phyloP scores from a whole-genome alignment of 305 asterid genomes.

The Stenogyne calaminthoides region DNA sequence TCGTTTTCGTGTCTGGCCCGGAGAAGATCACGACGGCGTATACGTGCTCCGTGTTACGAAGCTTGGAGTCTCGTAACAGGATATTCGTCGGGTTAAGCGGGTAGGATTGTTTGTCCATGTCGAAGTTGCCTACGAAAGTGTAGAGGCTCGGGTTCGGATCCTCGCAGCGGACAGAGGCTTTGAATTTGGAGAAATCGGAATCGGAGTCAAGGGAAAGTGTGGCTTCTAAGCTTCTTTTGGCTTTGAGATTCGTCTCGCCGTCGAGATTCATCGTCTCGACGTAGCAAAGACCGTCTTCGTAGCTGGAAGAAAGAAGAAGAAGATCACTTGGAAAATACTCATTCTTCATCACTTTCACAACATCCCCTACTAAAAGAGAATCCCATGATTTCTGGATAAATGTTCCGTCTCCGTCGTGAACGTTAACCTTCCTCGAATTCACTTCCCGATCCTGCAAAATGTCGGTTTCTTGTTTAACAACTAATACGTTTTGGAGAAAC shows the following conservation, averaged over 20 bases:
- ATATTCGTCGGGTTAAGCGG: conserved; percentile 56
- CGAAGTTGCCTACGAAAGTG: conserved; percentile 64
- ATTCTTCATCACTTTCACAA: conserved; percentile 64
- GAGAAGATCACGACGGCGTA: conserved; percentile 69
- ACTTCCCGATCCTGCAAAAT: conserved; percentile 64
- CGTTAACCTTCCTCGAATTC: conserved; percentile 62
- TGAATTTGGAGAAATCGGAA: conserved; percentile 37
- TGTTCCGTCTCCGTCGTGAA: conserved; percentile 51
- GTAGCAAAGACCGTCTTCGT: conserved; percentile 75
- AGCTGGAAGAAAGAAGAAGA: conserved; percentile 72
- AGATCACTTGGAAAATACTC: conserved; percentile 80
- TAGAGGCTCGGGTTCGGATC: conserved; percentile 71
- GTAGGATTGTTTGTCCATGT: conserved; percentile 26
- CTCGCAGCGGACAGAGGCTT: conserved; percentile 52
- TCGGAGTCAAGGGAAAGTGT: conserved; percentile 46
- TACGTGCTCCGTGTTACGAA: conserved; percentile 64
- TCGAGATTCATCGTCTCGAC: conserved; percentile 89
- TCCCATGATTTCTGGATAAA: conserved; percentile 58
- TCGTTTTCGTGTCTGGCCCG: conserved; percentile 75
- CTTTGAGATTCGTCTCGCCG: conserved; percentile 79
- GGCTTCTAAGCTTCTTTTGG: conserved; percentile 57
- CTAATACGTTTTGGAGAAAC: no score
- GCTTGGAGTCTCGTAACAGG: conserved; percentile 77
- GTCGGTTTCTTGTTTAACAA: no score
- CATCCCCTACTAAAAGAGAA: conserved; percentile 60